These are phyloP conservation scores for Stromatinia cepivora DNA, from an alignment of 2,329 filamentous ascomycete genomes.

Conservation along the genomic window DNA sequence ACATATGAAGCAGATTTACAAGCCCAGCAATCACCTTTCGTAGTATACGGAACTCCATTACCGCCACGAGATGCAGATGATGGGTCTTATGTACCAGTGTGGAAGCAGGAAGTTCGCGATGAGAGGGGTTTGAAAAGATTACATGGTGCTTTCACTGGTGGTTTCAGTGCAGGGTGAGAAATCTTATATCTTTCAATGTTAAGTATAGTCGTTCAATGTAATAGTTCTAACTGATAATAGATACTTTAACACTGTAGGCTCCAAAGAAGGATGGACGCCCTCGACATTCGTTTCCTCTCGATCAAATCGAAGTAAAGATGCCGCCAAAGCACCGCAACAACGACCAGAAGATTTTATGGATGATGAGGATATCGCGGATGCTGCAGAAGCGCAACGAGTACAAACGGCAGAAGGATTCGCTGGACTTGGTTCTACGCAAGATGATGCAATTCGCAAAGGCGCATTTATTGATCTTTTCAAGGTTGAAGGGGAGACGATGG, in stretches of 20 bases:
- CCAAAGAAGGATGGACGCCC: slow-evolving; percentile 96
- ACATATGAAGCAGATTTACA: slow-evolving; percentile 75
- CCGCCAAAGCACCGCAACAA: slow-evolving; percentile 53
- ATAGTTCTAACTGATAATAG: slow-evolving; percentile 48
- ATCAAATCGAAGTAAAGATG: slow-evolving; percentile 70
- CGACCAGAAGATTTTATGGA: slow-evolving; percentile 95
- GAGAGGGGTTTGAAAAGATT: slow-evolving; percentile 86
- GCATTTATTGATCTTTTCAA: slow-evolving; percentile 71
- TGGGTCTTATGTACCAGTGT: slow-evolving; percentile 89
- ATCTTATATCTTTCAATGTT: slow-evolving; percentile 13
- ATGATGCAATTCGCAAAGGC: slow-evolving; percentile 52
- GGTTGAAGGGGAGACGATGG: slow-evolving; percentile 78
- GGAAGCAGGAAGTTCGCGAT: slow-evolving; percentile 97
- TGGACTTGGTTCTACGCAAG: slow-evolving; percentile 68
- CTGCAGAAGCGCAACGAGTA: slow-evolving; percentile 72
- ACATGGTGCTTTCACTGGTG: slow-evolving; percentile 94
- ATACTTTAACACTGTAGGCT: slow-evolving; percentile 97
- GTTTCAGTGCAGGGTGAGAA: slow-evolving; percentile 88
- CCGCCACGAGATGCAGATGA: slow-evolving; percentile 79
- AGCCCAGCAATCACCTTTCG: slow-evolving; percentile 69
- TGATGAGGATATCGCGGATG: slow-evolving; percentile 88
- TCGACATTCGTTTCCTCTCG: slow-evolving; percentile 90
- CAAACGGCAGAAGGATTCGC: slow-evolving; percentile 74
- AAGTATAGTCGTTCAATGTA: neutral
- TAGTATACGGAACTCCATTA: slow-evolving; percentile 80